phyloP scores from a whole-genome alignment of 2,329 filamentous ascomycete genomes.

The Neonectria faginata region DNA sequence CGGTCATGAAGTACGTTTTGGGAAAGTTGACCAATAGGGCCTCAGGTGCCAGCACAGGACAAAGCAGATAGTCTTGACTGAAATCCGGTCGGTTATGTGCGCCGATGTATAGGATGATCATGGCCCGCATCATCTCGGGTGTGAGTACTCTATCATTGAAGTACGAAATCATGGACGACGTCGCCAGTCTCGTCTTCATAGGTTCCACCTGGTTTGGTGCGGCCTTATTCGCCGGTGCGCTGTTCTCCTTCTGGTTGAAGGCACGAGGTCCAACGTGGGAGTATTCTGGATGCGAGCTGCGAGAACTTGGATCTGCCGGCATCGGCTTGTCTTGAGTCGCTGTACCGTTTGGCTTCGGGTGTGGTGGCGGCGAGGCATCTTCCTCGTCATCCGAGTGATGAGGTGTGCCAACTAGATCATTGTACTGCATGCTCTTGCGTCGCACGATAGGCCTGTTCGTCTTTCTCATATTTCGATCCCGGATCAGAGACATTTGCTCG shows the following conservation, averaged over 20 bases:
- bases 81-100: constrained; percentile 95
- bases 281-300: constrained; percentile 61
- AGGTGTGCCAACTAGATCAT: constrained; percentile 84
- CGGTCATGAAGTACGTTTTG: constrained; percentile 93
- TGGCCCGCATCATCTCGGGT: constrained; percentile 98
- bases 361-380: constrained; percentile 49
- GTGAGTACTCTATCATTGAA: constrained; percentile 95
- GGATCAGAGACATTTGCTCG: constrained; percentile 94
- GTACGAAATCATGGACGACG: constrained; percentile 97
- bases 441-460: constrained; percentile 83
- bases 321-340: constrained; percentile 26
- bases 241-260: constrained; percentile 39
- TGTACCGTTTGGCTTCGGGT: constrained; percentile 20
- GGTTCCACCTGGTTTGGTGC: constrained; percentile 66
- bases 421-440: constrained; percentile 90
- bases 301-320: constrained; percentile 30
- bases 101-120: constrained; percentile 98
- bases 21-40: constrained; percentile 86
- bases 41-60: constrained; percentile 90
- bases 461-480: constrained; percentile 81
- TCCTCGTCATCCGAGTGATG: constrained; percentile 82
- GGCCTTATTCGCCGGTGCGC: constrained; percentile 38
- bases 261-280: constrained; percentile 59
- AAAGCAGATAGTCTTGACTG: constrained; percentile 88
- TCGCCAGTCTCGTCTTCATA: constrained; percentile 87